Evolutionary conservation across 2,329 filamentous ascomycete species (phyloP).

Genomic region (Aureobasidium leucospermi): DNA sequence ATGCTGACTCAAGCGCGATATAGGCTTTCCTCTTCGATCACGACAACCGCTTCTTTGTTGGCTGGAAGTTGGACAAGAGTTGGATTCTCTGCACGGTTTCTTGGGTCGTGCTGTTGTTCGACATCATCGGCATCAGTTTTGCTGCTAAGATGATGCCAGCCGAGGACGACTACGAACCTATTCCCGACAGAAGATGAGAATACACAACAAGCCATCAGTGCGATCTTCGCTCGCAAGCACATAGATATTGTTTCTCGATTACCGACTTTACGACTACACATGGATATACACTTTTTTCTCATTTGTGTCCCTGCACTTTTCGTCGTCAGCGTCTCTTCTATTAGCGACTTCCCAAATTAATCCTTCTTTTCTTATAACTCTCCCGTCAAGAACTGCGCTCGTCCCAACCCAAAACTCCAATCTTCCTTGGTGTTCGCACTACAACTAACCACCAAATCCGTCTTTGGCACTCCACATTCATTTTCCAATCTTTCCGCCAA

Average conservation of each 20-base stretch:
- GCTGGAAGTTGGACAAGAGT: constrained; percentile 72
- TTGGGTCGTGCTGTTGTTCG: constrained; percentile 49
- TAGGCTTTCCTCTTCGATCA: constrained; percentile 79
- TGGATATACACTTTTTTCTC: background rate
- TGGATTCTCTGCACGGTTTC: constrained; percentile 63
- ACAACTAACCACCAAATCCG: constrained; percentile 25
- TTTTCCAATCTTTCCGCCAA: constrained; percentile 21
- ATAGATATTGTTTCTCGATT: background rate
- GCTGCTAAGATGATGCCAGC: constrained; percentile 65
- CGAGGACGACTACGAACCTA: constrained; percentile 82
- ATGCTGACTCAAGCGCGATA: constrained; percentile 1
- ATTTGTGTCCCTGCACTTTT: background rate
- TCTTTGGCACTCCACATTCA: constrained; percentile 20
- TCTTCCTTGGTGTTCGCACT: constrained; percentile 24
- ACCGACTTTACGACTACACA: background rate
- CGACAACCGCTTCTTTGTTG: constrained; percentile 73
- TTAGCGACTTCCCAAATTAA: no score
- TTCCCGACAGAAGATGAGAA: constrained; percentile 32
- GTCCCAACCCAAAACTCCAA: constrained; percentile 27
- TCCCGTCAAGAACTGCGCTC: constrained; percentile 26
- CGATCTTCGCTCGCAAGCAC: no score
- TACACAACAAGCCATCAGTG: background rate
- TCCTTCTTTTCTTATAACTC: constrained; percentile 14
- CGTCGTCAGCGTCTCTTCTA: background rate
- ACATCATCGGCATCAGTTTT: constrained; percentile 51